phyloP scores from a whole-genome alignment of 2,329 filamentous ascomycete genomes.

The Leptographium galeiforme region DNA sequence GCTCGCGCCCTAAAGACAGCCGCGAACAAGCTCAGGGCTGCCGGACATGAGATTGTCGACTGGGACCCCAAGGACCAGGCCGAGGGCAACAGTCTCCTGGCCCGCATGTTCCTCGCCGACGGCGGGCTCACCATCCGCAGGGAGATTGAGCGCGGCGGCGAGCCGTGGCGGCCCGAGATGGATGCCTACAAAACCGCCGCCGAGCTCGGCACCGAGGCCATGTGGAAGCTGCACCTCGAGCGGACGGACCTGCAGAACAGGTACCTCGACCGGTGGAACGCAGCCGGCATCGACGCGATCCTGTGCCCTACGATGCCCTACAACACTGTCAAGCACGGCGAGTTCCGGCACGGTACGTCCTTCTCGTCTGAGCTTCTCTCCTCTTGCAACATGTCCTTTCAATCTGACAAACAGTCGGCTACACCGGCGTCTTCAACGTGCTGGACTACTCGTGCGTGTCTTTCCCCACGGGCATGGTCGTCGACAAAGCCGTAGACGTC shows the following conservation, averaged over 20 bases:
- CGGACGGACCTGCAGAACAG: conserved; percentile 30
- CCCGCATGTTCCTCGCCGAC: conserved; percentile 34
- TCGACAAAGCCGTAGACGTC: conserved; percentile 25
- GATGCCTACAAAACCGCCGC: conserved; percentile 16
- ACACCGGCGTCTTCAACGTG: conserved; percentile 36
- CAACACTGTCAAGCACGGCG: conserved; percentile 26
- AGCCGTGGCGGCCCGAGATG: conserved; percentile 29
- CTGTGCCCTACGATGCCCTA: conserved; percentile 42
- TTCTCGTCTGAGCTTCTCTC: not conserved
- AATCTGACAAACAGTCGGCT: conserved; percentile 23
- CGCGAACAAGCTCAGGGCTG: conserved; percentile 25
- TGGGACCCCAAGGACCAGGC: conserved; percentile 31
- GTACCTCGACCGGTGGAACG: conserved; percentile 32
- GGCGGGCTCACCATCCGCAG: conserved; percentile 19
- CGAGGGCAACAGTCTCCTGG: conserved; percentile 23
- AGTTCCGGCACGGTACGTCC: conserved; percentile 27
- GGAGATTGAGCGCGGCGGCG: conserved; percentile 19
- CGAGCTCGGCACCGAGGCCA: conserved; percentile 28
- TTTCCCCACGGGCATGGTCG: conserved; percentile 28
- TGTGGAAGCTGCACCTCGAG: conserved; percentile 35
- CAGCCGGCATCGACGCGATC: conserved; percentile 44
- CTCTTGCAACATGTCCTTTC: not conserved
- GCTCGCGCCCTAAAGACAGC: conserved; percentile 37
- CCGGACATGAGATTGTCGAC: conserved; percentile 38
- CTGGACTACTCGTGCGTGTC: conserved; percentile 34